Conservation (phyloP, 371 early-diverging fungal genomes). For the Mortierella sp. region DNA sequence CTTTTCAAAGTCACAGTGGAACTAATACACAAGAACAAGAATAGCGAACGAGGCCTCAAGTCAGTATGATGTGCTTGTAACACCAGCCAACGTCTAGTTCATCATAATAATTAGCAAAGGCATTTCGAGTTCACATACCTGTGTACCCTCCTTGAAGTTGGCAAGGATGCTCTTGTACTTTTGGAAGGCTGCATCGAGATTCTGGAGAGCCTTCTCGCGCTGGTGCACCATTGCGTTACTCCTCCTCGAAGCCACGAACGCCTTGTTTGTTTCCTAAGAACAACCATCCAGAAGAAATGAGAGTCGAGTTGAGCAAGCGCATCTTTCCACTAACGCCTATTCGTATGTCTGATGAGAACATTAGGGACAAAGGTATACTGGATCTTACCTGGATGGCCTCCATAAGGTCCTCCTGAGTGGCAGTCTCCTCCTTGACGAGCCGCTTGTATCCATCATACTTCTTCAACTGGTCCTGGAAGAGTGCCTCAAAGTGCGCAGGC, state of each 20-base stretch:
- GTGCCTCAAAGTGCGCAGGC: slow-evolving; percentile 77
- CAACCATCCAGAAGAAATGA: no score
- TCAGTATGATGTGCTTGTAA: neutral
- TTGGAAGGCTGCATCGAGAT: slow-evolving; percentile 76
- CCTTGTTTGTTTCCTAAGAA: slow-evolving; percentile 67
- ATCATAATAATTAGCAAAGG: neutral
- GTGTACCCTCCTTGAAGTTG: slow-evolving; percentile 77
- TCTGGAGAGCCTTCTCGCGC: slow-evolving; percentile 77
- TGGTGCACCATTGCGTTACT: slow-evolving; percentile 63
- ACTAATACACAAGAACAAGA: slow-evolving; percentile 56
- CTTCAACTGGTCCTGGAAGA: slow-evolving; percentile 73
- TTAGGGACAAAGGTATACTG: no score
- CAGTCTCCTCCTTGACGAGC: slow-evolving; percentile 69
- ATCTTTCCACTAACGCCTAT: no score
- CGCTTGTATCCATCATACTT: slow-evolving; percentile 74
- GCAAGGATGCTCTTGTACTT: slow-evolving; percentile 75
- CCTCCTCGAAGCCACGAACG: slow-evolving; percentile 70
- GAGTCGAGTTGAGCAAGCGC: no score
- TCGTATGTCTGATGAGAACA: no score
- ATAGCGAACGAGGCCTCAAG: neutral
- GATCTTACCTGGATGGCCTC: slow-evolving; percentile 69
- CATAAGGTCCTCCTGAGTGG: slow-evolving; percentile 75
- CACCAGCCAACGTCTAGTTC: no score
- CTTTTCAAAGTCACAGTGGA: slow-evolving; percentile 78
- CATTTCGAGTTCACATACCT: slow-evolving; percentile 12